phyloP scores from a whole-genome alignment of 2,329 filamentous ascomycete genomes.

The Sarocladium brachiariae region DNA sequence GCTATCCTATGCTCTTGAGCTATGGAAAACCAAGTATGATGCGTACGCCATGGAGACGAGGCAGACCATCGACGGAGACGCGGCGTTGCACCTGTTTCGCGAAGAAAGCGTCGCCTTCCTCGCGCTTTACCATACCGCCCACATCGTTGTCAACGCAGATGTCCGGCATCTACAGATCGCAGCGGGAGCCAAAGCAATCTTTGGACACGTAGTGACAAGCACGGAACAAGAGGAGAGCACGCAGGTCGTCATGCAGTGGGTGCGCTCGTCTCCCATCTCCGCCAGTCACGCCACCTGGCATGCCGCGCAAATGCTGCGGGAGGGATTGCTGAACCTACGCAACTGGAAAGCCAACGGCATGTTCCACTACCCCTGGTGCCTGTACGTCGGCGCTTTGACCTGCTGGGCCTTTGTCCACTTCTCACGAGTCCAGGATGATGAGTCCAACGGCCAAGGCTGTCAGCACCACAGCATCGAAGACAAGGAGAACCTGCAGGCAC shows the following conservation, averaged over 20 bases:
- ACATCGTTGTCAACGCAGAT: constrained; percentile 49
- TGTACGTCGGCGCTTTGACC: constrained; percentile 52
- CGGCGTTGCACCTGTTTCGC: not conserved
- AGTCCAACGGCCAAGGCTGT: not conserved
- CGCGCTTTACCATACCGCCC: constrained; percentile 52
- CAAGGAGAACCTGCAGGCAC: not conserved
- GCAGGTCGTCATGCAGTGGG: constrained; percentile 45
- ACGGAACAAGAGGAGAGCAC: constrained; percentile 43
- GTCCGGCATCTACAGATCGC: constrained; percentile 57
- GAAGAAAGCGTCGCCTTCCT: constrained; percentile 33
- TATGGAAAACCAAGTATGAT: constrained; percentile 54
- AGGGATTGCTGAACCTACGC: constrained; percentile 40
- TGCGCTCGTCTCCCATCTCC: constrained; percentile 9
- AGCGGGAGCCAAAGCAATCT: constrained; percentile 51
- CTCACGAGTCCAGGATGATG: not conserved
- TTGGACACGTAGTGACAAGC: constrained; percentile 45
- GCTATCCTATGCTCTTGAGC: constrained; percentile 45
- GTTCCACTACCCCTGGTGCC: constrained; percentile 56
- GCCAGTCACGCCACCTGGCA: constrained; percentile 39
- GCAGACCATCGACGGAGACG: not conserved
- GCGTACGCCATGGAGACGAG: constrained; percentile 28
- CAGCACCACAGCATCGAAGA: not conserved
- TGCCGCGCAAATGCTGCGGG: constrained; percentile 43
- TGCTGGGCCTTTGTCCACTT: constrained; percentile 50
- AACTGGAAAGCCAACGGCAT: constrained; percentile 45